Evolutionary conservation across 208 protist genomes (phyloP).

Genomic region (Leishmania major): DNA sequence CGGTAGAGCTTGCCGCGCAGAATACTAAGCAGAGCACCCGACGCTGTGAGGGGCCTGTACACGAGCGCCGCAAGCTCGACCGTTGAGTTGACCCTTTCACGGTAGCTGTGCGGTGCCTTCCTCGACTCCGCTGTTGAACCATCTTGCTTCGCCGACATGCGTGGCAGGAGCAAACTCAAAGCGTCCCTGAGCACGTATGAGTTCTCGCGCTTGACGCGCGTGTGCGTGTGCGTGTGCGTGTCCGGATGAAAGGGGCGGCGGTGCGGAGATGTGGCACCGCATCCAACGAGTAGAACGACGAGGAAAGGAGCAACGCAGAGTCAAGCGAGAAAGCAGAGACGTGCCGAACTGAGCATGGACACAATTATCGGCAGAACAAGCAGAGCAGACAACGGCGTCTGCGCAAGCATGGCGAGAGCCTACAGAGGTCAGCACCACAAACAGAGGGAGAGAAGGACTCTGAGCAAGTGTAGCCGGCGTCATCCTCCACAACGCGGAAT

Average conservation of each 20-base stretch:
- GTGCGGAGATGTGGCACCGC: too few relatives aligned
- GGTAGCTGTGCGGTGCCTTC: constrained; percentile 19
- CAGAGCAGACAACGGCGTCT: not conserved
- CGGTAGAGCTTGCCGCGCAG: constrained; percentile 59
- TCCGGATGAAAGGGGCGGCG: not conserved
- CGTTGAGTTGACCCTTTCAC: constrained; percentile 21
- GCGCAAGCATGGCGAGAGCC: not conserved
- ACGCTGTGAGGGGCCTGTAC: constrained; percentile 37
- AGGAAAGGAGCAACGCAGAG: not conserved
- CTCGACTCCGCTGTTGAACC: not conserved
- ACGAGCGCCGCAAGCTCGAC: constrained; percentile 43
- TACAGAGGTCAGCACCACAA: not conserved
- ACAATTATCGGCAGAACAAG: not conserved
- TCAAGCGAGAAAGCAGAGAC: not conserved
- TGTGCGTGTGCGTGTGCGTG: not conserved
- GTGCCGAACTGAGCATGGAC: not conserved
- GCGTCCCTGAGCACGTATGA: not conserved
- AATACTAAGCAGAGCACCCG: constrained; percentile 48
- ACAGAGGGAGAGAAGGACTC: not conserved
- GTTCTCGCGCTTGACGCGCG: not conserved
- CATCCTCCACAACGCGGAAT: not conserved
- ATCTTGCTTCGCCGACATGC: not conserved
- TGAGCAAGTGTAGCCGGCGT: not conserved
- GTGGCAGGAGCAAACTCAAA: not conserved
- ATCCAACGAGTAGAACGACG: not conserved